phyloP scores from a whole-genome alignment of 495 filamentous ascomycete genomes.

The Xylaria venustula region DNA sequence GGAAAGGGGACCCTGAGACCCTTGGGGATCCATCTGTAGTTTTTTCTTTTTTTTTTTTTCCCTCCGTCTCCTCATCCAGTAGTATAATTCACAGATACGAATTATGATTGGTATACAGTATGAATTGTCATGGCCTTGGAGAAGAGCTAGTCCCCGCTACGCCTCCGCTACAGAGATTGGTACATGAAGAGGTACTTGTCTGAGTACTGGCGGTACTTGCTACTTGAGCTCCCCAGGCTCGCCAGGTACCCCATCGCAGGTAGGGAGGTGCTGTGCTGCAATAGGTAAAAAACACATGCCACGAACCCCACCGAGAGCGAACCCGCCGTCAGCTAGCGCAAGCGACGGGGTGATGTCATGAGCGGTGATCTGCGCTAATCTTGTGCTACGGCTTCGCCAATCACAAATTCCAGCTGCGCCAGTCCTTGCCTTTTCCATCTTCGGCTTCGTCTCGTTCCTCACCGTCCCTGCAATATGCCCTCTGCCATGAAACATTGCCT shows the following conservation, averaged over 20 bases:
- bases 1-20: slow-evolving; percentile 9
- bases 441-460: neutral
- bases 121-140: neutral
- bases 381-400: slow-evolving; percentile 6
- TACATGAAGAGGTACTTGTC: too few relatives aligned
- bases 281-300: too few relatives aligned
- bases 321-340: neutral
- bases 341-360: slow-evolving; percentile 12
- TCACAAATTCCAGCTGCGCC: slow-evolving; percentile 1
- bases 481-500: neutral
- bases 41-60: neutral
- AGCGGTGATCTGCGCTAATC: slow-evolving; percentile 12
- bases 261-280: too few relatives aligned
- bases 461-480: slow-evolving; percentile 4
- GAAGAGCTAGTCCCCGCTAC: too few relatives aligned
- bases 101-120: neutral
- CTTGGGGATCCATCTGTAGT: neutral
- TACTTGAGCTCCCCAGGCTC: too few relatives aligned
- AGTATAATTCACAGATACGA: neutral
- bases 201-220: too few relatives aligned
- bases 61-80: neutral
- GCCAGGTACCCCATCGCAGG: too few relatives aligned
- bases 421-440: slow-evolving; percentile 1
- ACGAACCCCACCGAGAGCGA: neutral
- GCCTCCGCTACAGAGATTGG: too few relatives aligned